Percentiles rank a stretch among this genome's conserved stretches.
phyloP scores from a whole-genome alignment of 2,329 filamentous ascomycete genomes.

The Hirsutella minnesotensis region DNA sequence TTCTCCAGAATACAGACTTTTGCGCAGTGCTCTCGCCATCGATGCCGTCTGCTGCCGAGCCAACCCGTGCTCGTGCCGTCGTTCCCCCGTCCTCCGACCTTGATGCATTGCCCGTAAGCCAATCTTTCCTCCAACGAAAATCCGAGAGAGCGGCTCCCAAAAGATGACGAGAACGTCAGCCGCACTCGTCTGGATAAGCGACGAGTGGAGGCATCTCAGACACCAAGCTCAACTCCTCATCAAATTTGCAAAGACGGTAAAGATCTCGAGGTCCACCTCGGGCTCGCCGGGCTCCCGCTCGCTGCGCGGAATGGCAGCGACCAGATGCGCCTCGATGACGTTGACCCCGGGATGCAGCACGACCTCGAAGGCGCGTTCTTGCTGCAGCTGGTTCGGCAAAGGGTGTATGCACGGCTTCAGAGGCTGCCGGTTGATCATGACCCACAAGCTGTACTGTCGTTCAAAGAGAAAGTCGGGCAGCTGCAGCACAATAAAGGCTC shows the following conservation, averaged over 20 bases:
- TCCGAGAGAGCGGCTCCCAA: too few species aligned
- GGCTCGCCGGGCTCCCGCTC: conserved; percentile 44
- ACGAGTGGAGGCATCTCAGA: too few species aligned
- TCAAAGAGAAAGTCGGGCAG: conserved; percentile 50
- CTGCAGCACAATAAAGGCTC: conserved; percentile 58
- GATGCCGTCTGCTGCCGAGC: too few species aligned
- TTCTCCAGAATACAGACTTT: neutral
- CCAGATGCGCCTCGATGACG: conserved; percentile 64
- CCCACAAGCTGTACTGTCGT: conserved; percentile 67
- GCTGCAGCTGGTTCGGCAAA: conserved; percentile 42
- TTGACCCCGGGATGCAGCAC: conserved; percentile 63
- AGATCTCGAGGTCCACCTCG: conserved; percentile 65
- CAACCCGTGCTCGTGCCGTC: too few species aligned
- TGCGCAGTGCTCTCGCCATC: too few species aligned
- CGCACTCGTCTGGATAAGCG: too few species aligned
- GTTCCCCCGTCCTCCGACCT: too few species aligned
- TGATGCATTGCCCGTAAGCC: too few species aligned
- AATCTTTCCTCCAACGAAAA: too few species aligned
- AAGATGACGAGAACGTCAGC: too few species aligned
- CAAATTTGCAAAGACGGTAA: conserved; percentile 65
- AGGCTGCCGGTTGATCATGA: conserved; percentile 55
- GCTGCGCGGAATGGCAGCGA: conserved; percentile 54
- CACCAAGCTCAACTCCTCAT: conserved; percentile 23
- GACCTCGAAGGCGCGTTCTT: conserved; percentile 63
- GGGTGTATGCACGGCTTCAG: conserved; percentile 35